These are phyloP conservation scores for Hypoxylon cercidicola DNA, from an alignment of 495 filamentous ascomycete genomes.

Conservation along the genomic window DNA sequence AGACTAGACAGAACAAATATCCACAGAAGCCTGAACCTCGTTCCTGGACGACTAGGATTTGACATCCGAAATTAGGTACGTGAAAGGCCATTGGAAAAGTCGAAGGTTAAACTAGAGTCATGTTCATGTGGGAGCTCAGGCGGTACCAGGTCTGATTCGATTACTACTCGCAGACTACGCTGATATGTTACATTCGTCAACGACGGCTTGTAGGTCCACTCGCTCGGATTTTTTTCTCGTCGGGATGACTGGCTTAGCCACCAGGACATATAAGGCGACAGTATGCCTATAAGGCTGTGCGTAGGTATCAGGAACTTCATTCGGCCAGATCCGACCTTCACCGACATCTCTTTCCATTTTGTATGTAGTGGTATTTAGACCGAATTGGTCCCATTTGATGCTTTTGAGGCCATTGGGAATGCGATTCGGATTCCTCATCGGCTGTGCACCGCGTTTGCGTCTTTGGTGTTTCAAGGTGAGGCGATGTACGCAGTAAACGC, in stretches of 20 bases:
- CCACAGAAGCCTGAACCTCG: conserved; percentile 2
- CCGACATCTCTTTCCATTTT: background rate
- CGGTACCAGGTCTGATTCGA: background rate
- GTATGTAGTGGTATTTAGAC: too few species aligned
- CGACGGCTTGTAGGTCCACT: background rate
- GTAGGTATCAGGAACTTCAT: background rate
- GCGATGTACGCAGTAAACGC: too few species aligned
- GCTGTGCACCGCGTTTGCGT: too few species aligned
- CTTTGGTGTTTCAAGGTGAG: too few species aligned
- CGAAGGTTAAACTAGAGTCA: background rate
- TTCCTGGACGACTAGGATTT: conserved; percentile 10
- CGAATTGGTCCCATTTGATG: background rate
- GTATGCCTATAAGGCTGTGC: conserved; percentile 10
- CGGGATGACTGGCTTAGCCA: conserved; percentile 2
- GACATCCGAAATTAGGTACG: conserved; percentile 9
- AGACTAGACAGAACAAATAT: background rate
- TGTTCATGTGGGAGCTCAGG: background rate
- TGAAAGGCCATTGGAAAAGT: background rate
- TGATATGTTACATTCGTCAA: background rate
- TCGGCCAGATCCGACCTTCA: background rate
- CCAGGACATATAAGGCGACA: background rate
- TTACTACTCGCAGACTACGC: background rate
- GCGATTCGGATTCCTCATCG: too few species aligned
- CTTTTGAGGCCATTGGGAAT: background rate
- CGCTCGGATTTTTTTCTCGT: background rate